These are phyloP conservation scores for Microdochium trichocladiopsis DNA, from an alignment of 2,329 filamentous ascomycete genomes.

Conservation along the genomic window DNA sequence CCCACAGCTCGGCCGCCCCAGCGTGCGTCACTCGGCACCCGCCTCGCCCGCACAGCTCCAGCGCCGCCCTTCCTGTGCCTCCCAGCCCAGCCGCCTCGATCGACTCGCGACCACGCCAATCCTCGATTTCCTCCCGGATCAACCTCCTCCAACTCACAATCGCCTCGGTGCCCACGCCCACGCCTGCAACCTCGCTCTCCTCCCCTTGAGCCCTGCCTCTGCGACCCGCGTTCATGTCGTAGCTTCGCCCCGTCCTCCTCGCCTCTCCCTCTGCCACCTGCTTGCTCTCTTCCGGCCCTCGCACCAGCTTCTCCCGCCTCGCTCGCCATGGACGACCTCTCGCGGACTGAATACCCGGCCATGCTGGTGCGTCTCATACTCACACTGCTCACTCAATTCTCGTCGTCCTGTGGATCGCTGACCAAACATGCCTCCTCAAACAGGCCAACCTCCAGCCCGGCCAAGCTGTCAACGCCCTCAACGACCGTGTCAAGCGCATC, in stretches of 20 bases:
- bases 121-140: neutral
- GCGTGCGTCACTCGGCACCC: neutral
- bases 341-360: conserved; percentile 84
- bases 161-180: neutral
- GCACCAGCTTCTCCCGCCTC: neutral
- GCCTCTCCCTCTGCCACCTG: conserved; percentile 7
- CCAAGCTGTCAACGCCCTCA: conserved; percentile 75
- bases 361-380: conserved; percentile 67
- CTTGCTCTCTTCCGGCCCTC: neutral
- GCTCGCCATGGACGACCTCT: conserved; percentile 62
- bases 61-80: neutral
- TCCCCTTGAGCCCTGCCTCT: neutral
- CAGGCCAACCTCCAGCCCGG: conserved; percentile 74
- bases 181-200: neutral
- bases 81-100: neutral
- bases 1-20: no score
- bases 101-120: neutral
- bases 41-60: neutral
- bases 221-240: conserved; percentile 13
- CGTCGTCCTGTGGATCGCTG: no score
- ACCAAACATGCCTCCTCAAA: no score
- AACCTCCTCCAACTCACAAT: neutral
- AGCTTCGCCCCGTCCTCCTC: conserved; percentile 16
- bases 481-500: conserved; percentile 83
- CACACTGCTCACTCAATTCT: conserved; percentile 9